Conservation (phyloP, 345 rosid genomes). For the Aurinia saxatilis region DNA sequence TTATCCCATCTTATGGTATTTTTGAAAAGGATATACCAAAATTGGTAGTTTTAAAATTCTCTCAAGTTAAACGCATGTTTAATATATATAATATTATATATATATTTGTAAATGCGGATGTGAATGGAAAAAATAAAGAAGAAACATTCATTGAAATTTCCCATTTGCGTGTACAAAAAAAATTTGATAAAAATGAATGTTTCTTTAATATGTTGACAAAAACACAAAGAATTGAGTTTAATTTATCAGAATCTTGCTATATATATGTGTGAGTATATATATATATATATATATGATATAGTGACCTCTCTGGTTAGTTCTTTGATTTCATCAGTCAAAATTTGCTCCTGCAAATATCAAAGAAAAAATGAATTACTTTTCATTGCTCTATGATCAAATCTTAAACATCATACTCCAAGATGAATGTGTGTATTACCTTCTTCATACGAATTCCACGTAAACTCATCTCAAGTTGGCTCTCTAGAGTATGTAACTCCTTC, state of each 20-base stretch:
- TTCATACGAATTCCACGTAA: constrained; percentile 54
- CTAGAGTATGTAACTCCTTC: constrained; percentile 49
- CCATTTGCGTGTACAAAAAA: too few species aligned
- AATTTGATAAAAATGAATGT: too few species aligned
- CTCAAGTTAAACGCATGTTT: too few species aligned
- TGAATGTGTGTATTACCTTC: constrained; percentile 37
- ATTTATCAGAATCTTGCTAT: constrained; percentile 51
- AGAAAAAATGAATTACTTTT: constrained; percentile 46
- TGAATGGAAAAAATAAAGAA: too few species aligned
- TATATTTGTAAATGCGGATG: too few species aligned
- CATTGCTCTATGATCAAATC: neutral
- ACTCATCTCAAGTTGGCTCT: constrained; percentile 58
- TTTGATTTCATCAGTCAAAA: constrained; percentile 44
- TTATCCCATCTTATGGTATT: too few species aligned
- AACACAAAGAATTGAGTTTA: neutral
- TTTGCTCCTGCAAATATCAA: constrained; percentile 44
- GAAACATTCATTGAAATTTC: too few species aligned
- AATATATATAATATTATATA: too few species aligned
- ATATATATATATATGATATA: neutral
- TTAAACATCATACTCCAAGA: neutral
- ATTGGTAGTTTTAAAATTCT: too few species aligned
- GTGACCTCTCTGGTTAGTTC: constrained; percentile 46
- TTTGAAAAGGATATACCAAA: too few species aligned
- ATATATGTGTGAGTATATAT: constrained; percentile 43
- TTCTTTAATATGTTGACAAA: too few species aligned